Evolutionary conservation across 2,329 filamentous ascomycete species (phyloP).

Genomic region (Aspergillus fumigatiaffinis): DNA sequence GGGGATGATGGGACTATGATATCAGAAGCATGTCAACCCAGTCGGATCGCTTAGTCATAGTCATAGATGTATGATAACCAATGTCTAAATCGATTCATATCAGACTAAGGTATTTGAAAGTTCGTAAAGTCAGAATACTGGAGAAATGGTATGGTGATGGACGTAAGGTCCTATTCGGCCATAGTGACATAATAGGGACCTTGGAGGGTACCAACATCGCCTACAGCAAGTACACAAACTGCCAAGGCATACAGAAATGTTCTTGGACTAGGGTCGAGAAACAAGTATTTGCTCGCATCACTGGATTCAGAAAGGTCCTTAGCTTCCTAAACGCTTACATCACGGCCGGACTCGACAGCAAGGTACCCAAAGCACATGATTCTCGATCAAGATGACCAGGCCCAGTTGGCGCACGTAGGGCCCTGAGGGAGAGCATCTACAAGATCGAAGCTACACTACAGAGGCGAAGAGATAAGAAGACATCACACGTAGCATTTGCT

Average conservation of each 20-base stretch:
- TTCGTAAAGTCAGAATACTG: not conserved
- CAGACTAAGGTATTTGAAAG: too few species aligned
- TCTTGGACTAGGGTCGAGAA: not conserved
- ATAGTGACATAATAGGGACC: not conserved
- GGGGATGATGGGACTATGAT: conserved; percentile 11
- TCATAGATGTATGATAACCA: not conserved
- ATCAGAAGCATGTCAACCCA: conserved; percentile 3
- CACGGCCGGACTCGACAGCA: not conserved
- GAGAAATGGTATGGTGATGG: not conserved
- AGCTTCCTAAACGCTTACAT: too few species aligned
- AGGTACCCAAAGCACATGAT: not conserved
- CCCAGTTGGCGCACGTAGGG: too few species aligned
- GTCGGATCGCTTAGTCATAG: not conserved
- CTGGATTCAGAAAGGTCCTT: too few species aligned
- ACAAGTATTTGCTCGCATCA: not conserved
- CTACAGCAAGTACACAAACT: too few species aligned
- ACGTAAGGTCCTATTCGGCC: not conserved
- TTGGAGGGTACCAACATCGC: too few species aligned
- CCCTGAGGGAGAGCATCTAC: not conserved
- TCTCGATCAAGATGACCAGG: too few species aligned
- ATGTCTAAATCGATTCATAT: not conserved
- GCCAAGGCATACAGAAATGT: not conserved
- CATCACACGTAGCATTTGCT: not conserved
- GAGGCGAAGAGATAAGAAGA: not conserved
- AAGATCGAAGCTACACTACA: not conserved